Evolutionary conservation across 192 early-diverging fungal species (phyloP).

Genomic region (Backusella parvicylindrica): DNA sequence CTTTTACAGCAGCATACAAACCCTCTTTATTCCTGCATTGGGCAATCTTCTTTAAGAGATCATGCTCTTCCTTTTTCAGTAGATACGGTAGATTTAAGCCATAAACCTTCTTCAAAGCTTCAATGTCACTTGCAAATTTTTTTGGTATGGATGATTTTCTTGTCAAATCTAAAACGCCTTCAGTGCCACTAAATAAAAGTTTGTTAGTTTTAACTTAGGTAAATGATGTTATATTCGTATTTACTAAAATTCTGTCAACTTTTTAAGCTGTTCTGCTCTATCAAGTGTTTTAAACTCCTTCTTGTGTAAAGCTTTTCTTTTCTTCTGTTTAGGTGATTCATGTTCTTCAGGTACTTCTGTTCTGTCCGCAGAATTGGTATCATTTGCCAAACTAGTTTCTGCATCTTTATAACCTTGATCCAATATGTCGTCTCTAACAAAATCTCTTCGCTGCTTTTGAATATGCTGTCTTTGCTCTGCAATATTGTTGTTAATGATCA

Average conservation of each 20-base stretch:
- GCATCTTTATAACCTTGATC: not conserved
- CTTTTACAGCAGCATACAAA: too few species aligned
- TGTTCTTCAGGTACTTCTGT: not conserved
- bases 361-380: not conserved
- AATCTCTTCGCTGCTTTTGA: not conserved
- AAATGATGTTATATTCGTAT: not conserved
- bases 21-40: too few species aligned
- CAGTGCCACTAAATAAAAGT: not conserved
- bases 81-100: too few species aligned
- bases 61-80: too few species aligned
- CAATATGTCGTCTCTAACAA: not conserved
- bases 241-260: not conserved
- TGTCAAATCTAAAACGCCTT: not conserved
- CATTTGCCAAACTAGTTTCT: not conserved
- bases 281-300: not conserved
- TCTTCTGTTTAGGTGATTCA: not conserved
- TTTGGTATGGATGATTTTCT: not conserved
- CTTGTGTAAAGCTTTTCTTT: not conserved
- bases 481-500: not conserved
- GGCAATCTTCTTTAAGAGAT: too few species aligned
- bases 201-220: not conserved
- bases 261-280: not conserved
- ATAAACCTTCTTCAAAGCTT: too few species aligned
- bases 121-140: not conserved
- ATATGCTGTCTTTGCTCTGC: not conserved